Conservation (phyloP, 148 eudicot species). For the Rhododendron williamsianum region DNA sequence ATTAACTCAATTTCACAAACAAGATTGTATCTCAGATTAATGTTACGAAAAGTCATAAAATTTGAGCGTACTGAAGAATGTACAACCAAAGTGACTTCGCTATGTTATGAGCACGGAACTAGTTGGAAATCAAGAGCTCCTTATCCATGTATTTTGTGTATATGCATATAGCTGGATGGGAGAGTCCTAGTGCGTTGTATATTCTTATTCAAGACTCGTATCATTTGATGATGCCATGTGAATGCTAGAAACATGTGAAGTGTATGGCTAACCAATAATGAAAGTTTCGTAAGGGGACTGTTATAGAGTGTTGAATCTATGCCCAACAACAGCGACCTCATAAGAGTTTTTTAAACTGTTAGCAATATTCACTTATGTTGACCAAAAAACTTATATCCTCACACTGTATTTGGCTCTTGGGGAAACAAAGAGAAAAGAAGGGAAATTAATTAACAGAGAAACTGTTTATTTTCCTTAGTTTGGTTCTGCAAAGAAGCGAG, state of each 20-base stretch:
- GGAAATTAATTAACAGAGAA: not conserved
- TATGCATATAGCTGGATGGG: not conserved
- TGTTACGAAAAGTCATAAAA: not conserved
- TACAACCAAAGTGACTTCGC: not conserved
- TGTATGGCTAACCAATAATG: not conserved
- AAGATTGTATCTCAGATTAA: not conserved
- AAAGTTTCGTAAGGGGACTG: not conserved
- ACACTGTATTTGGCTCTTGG: not conserved
- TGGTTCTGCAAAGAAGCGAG: not conserved
- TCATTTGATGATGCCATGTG: not conserved
- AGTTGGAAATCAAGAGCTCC: not conserved
- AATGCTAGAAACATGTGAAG: not conserved
- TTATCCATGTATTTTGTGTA: not conserved
- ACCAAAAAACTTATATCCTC: not conserved
- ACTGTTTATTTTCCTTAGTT: not conserved
- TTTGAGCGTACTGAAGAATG: not conserved
- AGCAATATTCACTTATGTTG: not conserved
- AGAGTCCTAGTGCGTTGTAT: not conserved
- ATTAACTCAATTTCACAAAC: not conserved
- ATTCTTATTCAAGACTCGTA: not conserved
- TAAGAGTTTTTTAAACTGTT: not conserved
- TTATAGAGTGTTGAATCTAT: not conserved
- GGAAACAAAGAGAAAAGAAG: not conserved
- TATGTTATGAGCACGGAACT: not conserved
- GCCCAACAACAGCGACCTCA: not conserved